Evolutionary conservation across 805 yeast species (phyloP).

Genomic region (Wickerhamia fluorescens): DNA sequence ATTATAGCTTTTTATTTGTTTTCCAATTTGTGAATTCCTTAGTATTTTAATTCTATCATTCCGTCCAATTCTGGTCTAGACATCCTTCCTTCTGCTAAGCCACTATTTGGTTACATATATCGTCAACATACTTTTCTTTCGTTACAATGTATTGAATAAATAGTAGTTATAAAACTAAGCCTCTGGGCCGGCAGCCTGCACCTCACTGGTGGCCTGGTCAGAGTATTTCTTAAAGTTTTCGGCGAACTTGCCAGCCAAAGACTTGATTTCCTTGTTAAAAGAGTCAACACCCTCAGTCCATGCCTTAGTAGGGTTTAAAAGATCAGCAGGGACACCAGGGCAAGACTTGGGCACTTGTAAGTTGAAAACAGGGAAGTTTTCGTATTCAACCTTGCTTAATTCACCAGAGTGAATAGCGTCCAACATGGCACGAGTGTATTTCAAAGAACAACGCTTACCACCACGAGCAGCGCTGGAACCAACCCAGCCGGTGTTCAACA

Average conservation of each 20-base stretch:
- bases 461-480: constrained; percentile 90
- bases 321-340: constrained; percentile 74
- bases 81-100: no score
- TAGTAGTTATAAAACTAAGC: constrained; percentile 16
- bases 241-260: constrained; percentile 69
- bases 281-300: constrained; percentile 51
- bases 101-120: no score
- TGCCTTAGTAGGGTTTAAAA: constrained; percentile 79
- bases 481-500: constrained; percentile 97
- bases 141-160: no score
- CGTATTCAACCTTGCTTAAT: constrained; percentile 72
- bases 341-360: constrained; percentile 78
- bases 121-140: no score
- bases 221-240: constrained; percentile 85
- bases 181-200: constrained; percentile 87
- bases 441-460: constrained; percentile 95
- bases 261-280: constrained; percentile 36
- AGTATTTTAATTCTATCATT: no score
- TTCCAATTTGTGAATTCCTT: no score
- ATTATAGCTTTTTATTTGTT: no score
- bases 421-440: constrained; percentile 93
- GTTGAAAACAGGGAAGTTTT: constrained; percentile 79
- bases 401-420: constrained; percentile 93
- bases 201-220: constrained; percentile 77
- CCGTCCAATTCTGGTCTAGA: no score